Evolutionary conservation across 257 asterid genomes (phyloP).

Genomic region (Fraxinus cuspidata): DNA sequence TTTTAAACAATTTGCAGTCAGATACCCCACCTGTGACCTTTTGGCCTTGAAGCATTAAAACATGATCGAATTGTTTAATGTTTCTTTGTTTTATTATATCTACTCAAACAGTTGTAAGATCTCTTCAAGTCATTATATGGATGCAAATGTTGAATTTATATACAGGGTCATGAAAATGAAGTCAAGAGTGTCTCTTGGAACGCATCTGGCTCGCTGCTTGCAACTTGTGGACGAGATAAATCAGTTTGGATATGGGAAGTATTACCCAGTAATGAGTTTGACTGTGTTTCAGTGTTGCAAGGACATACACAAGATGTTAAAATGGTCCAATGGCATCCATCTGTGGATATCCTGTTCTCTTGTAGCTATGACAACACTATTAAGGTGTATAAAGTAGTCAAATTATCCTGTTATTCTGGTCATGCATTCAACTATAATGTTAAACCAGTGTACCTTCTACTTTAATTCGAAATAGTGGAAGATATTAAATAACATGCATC

Average conservation of each 20-base stretch:
- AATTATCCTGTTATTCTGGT: background rate
- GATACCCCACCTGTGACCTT: too few species aligned
- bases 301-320: slow-evolving; percentile 90
- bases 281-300: slow-evolving; percentile 70
- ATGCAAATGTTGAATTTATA: background rate
- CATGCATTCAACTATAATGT: background rate
- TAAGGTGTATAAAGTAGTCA: slow-evolving; percentile 46
- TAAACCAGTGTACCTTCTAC: background rate
- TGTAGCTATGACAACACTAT: slow-evolving; percentile 86
- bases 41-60: too few species aligned
- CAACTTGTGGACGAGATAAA: slow-evolving; percentile 94
- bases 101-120: too few species aligned
- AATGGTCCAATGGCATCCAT: slow-evolving; percentile 89
- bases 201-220: slow-evolving; percentile 69
- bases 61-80: too few species aligned
- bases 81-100: too few species aligned
- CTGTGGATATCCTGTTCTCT: slow-evolving; percentile 65
- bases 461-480: background rate
- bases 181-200: slow-evolving; percentile 87
- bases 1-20: background rate
- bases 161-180: slow-evolving; percentile 91
- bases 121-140: slow-evolving; percentile 2
- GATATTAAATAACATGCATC: slow-evolving; percentile 1
- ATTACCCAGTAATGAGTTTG: slow-evolving; percentile 73
- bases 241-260: slow-evolving; percentile 96